Percentiles rank a stretch among this genome's conserved stretches.
Conservation (phyloP, 805 yeast species). For the Myxozyma sirexii region DNA sequence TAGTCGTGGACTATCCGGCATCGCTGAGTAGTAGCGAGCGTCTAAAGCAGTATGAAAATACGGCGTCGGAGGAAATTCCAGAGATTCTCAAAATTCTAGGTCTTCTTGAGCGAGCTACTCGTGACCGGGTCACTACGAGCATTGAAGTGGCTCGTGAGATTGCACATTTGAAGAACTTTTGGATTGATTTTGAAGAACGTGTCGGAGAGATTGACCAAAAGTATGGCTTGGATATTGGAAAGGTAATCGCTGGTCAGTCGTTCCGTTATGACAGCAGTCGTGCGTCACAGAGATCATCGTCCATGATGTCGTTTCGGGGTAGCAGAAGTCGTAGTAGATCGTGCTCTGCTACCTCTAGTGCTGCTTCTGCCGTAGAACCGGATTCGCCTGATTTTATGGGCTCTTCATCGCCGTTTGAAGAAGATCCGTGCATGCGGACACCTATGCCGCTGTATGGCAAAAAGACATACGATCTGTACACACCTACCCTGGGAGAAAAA, state of each 20-base stretch:
- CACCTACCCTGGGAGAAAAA: not conserved
- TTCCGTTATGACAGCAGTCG: constrained; percentile 9
- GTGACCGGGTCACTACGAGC: constrained; percentile 14
- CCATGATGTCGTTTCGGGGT: constrained; percentile 13
- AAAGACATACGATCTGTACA: not conserved
- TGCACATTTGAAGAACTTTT: constrained; percentile 15
- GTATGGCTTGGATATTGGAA: constrained; percentile 14
- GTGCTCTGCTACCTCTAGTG: constrained; percentile 15
- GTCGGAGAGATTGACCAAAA: constrained; percentile 14
- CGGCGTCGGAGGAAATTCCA: constrained; percentile 3
- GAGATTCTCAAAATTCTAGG: constrained; percentile 15
- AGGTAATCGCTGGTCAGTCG: not conserved
- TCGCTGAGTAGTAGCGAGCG: not conserved
- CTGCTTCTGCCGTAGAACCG: constrained; percentile 7
- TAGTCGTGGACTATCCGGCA: not conserved
- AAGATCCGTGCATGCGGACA: constrained; percentile 10
- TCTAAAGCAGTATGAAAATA: constrained; percentile 9
- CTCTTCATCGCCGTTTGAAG: constrained; percentile 28
- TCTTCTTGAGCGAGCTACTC: constrained; percentile 13
- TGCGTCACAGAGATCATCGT: constrained; percentile 16
- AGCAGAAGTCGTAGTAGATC: constrained; percentile 28
- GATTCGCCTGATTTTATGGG: not conserved
- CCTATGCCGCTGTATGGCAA: constrained; percentile 6
- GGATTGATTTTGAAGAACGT: constrained; percentile 25
- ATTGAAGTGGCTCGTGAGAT: constrained; percentile 11